Percentiles rank a stretch among this genome's conserved stretches.
phyloP scores from a whole-genome alignment of 345 rosid genomes.

The Arabis hirsuta region DNA sequence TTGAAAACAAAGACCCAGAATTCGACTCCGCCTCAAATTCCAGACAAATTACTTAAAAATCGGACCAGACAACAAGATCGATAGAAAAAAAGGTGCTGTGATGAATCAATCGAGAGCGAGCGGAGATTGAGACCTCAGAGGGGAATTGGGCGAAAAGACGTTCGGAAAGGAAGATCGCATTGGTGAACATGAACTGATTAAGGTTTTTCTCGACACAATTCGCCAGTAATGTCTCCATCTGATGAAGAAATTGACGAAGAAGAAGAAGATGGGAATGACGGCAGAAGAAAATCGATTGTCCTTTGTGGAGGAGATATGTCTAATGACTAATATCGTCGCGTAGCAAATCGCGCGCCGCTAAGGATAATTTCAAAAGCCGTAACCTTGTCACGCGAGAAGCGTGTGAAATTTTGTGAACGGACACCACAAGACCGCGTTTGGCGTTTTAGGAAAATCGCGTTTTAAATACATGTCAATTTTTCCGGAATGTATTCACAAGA shows the following conservation, averaged over 20 bases:
- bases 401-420: slow-evolving; percentile 14
- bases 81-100: not conserved
- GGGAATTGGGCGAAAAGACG: slow-evolving; percentile 91
- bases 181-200: slow-evolving; percentile 66
- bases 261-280: not conserved
- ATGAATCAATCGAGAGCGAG: slow-evolving; percentile 1
- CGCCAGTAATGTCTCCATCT: slow-evolving; percentile 45
- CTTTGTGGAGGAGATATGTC: slow-evolving; percentile 6
- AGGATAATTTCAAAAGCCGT: slow-evolving; percentile 37
- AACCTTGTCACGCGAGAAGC: slow-evolving; percentile 31
- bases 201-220: slow-evolving; percentile 65
- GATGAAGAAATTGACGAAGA: not conserved
- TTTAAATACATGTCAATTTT: not conserved
- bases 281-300: slow-evolving; percentile 2
- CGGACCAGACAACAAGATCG: slow-evolving; percentile 9
- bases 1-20: not conserved
- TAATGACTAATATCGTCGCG: not conserved
- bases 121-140: slow-evolving; percentile 63
- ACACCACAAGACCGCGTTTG: slow-evolving; percentile 2
- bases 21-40: not conserved
- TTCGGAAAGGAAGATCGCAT: slow-evolving; percentile 87
- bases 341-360: slow-evolving; percentile 44
- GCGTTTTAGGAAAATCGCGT: slow-evolving; percentile 3
- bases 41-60: not conserved
- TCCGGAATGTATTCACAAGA: too few species aligned